Evolutionary conservation across 441 rosid genomes (phyloP), one percentile per base, ranked within the genome.

Genomic region (Erodium trifolium): DNA sequence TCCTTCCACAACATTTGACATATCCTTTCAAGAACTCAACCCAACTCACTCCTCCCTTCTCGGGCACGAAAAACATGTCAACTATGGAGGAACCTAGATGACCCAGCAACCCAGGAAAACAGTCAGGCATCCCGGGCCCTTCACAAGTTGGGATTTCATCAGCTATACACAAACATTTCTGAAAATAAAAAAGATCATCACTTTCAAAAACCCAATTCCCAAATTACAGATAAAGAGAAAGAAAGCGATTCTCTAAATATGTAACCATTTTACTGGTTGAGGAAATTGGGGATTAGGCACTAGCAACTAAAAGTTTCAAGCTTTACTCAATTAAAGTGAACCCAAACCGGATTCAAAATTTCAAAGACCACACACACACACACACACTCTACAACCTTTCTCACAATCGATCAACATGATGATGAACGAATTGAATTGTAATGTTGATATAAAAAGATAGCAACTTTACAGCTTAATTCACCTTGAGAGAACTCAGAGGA

Each of bases 1-100:
- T 84, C 80, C 93, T 85, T 41, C 93, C 95, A 57, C 99, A 89
- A 57, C 88, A 91, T 71, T 81, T 85, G 35, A 89, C 83, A 73
- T 86, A 93, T 41, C 97, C 95, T 73, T 71, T 82, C 49, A 87
- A 81, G 73, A 91, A 88, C 72, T 86, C 95, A 53, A 85, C 62
- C 99, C 96, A 91, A 68, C 73, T 78, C 70, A 91, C 39, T n/a
- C 86, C 87, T 67, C 78, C 92, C 68, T 85, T 81, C 12, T 75
- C 84, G 31, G 82, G 67, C 0, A 80, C 66, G 67, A 88, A 93
- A 80, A 85, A 84, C 16, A 84, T 17, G 69, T 91, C 96, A n/a
- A 82, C 85, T 23, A 90, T 67, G 3, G 97, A 85, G 14, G 79
- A 62, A 39, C 92, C 93, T 70, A 89, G 10, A 68, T 84, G 77